phyloP scores from a whole-genome alignment of 1,139 yeast genomes.

The Wickerhamomyces sp. region DNA sequence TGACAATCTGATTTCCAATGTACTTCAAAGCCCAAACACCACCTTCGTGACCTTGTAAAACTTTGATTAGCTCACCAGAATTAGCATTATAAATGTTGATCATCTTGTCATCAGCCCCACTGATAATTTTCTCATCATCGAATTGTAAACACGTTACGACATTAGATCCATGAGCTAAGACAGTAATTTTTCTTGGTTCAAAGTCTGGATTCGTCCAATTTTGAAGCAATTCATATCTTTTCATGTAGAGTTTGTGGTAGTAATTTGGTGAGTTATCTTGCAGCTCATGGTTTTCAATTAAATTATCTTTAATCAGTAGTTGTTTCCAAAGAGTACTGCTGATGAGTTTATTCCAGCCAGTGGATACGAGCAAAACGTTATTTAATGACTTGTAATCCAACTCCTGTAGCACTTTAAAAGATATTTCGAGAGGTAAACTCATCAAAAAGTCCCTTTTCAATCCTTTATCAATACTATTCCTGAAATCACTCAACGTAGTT shows the following conservation, averaged over 20 bases:
- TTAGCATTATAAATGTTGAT: constrained; percentile 78
- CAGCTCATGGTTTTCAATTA: constrained; percentile 33
- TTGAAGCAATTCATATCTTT: constrained; percentile 57
- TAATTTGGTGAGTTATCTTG: constrained; percentile 17
- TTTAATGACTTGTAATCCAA: constrained; percentile 64
- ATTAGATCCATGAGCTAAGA: constrained; percentile 71
- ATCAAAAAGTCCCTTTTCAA: constrained; percentile 71
- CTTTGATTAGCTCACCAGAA: constrained; percentile 64
- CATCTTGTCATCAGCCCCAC: constrained; percentile 87
- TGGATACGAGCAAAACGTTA: constrained; percentile 61
- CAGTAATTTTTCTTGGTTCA: constrained; percentile 64
- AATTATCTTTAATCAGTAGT: constrained; percentile 49
- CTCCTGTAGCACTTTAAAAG: constrained; percentile 60
- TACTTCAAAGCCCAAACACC: constrained; percentile 99
- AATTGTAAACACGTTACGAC: constrained; percentile 94
- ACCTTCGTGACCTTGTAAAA: constrained; percentile 86
- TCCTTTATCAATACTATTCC: constrained; percentile 52
- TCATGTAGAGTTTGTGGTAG: constrained; percentile 24
- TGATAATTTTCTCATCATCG: constrained; percentile 85
- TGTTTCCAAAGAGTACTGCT: constrained; percentile 59
- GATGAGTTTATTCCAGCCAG: constrained; percentile 62
- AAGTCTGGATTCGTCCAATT: constrained; percentile 83
- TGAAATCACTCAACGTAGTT: constrained; percentile 62
- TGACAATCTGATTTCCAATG: constrained; percentile 68
- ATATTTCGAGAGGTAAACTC: constrained; percentile 72